Base-by-base conservation (phyloP, 2,329 filamentous ascomycete species). In the Coniochaeta ligniaria region DNA sequence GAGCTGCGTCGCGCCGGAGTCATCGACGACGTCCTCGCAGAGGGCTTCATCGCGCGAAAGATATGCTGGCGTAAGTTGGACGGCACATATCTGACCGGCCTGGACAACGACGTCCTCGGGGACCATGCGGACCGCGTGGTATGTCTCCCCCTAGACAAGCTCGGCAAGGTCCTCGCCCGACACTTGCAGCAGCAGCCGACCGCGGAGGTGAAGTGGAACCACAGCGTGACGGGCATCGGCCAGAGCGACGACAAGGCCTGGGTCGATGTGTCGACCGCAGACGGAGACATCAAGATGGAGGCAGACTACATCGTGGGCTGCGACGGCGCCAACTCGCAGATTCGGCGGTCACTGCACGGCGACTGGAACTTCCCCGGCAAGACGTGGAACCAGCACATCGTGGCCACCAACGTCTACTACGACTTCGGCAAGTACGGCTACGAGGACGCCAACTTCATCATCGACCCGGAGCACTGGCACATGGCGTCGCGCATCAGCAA, bases 401-500 rank as follows among this genome's bases (percentile, higher is more conserved):
- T 54, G n/a, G 50, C 50, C 4, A 54, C 50, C 22, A 54, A 54
- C 24, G 50, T 54, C 16, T 59, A 81, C 58, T 79, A 80, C 61
- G 28, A 41, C 60, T 54, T 54, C 24, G 50, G 2, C 4, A 31
- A 31, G 50, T 16, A 54, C 50, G 50, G 50, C 50, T 54, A 31
- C 50, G 28, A 28, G 24, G 75, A 78, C 63, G 71, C 73, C 35
- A 78, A 81, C 63, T 80, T 80, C 68, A 76, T 82, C 59, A 74
- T 80, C 45, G 73, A 82, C 61, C 78, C 76, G 0, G 73, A 76
- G 24, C 74, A 82, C 63, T 80, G 75, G 69, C 77, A 77, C 68
- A 80, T 82, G 78, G 79, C 76, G 4, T 78, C 80, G 0, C 75
- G 73, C 24, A 79, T 82, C 62, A 77, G 74, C 12, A 72, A 68